Base-by-base conservation (phyloP, 1,139 yeast genomes). In the Sugiyamaella grinbergsii region DNA sequence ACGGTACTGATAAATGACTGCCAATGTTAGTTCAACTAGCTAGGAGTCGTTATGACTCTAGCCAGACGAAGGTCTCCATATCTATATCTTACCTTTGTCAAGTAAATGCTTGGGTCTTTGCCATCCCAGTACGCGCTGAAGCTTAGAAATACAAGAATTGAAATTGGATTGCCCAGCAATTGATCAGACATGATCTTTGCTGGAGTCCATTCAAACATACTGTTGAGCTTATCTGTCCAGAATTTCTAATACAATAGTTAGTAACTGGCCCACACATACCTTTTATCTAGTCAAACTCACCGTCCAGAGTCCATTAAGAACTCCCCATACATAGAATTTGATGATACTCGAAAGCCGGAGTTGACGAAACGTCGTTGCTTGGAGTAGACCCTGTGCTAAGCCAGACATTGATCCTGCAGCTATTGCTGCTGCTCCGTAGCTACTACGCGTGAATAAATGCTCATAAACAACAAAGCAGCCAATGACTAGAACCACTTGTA, bases 291-390 rank as follows among this genome's bases (percentile, higher is more conserved):
- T 28, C 15, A 19, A 13, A 56, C 63, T 42, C 48, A 61, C 63
- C 31, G 71, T 65, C 71, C 71, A 69, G 7, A 68, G 41, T 2
- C 73, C 73, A 28, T 66, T 65, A 34, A 65, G 52, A 15, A 63
- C 61, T 1, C 73, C 73, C 73, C 73, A 70, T 4, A 66, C 63
- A 49, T 69, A 69, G 51, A 67, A 70, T 57, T 68, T 69, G 48
- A 60, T 40, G n/a, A 68, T 50, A 19, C 50, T 52, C 5, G 59
- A 54, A 10, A 56, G 52, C 26, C 58, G 47, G 20, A 62, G 50
- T 29, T 50, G 48, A 13, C 58, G 56, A 20, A 50, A 40, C 5
- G 59, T 51, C 39, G 59, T 53, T 5, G 63, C 57, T 52, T 69
- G 71, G 23, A 68, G 54, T 5, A 68, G 51, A 4, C 69, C 67